These are phyloP conservation scores for Aureobasidium namibiae DNA, from an alignment of 2,329 filamentous ascomycete species.

Conservation along the genomic window DNA sequence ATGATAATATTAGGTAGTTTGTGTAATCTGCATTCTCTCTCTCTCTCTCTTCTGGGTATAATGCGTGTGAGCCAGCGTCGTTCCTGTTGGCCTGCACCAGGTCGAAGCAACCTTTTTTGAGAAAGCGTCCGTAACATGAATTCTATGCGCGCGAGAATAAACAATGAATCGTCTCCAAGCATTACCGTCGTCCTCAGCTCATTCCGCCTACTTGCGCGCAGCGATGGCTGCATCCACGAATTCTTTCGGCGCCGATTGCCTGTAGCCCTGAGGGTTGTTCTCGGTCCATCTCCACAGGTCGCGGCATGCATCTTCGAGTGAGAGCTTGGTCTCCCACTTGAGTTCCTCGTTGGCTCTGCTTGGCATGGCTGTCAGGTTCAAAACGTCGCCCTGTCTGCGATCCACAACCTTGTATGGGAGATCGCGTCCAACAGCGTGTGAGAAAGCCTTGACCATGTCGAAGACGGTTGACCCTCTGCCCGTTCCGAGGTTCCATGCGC, in stretches of 20 bases:
- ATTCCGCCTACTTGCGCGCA: conserved; percentile 17
- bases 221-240: conserved; percentile 52
- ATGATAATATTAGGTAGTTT: not conserved
- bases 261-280: conserved; percentile 94
- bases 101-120: not conserved
- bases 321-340: conserved; percentile 82
- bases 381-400: conserved; percentile 78
- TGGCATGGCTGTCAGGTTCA: conserved; percentile 91
- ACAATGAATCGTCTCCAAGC: not conserved
- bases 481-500: conserved; percentile 94
- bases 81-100: not conserved
- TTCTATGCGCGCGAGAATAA: conserved; percentile 3
- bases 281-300: conserved; percentile 96
- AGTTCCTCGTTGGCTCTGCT: conserved; percentile 80
- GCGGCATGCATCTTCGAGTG: conserved; percentile 84
- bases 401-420: conserved; percentile 79
- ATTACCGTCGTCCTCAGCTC: not conserved
- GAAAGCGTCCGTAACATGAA: not conserved
- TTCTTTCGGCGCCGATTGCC: conserved; percentile 79
- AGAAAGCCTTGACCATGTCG: conserved; percentile 96
- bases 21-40: not conserved
- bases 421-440: conserved; percentile 72
- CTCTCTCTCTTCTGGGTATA: conserved; percentile 3
- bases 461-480: conserved; percentile 92
- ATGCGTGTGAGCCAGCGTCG: not conserved